Evolutionary conservation across 305 asterid genomes (phyloP), one percentile per base, ranked within the genome.

Genomic region (Fraxinus xanthoxyloides): DNA sequence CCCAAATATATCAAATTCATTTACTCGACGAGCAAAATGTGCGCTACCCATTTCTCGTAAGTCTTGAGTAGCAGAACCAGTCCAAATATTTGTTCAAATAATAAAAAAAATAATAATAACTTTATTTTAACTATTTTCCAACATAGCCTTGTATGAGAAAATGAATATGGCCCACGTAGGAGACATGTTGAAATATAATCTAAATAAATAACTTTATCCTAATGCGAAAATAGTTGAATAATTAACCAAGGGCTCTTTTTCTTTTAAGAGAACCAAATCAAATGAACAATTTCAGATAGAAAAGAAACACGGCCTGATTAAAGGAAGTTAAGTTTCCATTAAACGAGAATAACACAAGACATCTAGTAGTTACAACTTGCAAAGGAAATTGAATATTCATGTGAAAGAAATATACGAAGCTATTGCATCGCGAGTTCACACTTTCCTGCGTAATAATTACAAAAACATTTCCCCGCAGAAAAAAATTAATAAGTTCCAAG

Each of bases 331-430:
- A 36, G 86, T 80, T 76, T 70, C 80, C 74, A 76, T 81, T 81
- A 79, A 82, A 76, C 54, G 43, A 84, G 78, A 74, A 67, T 23
- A 77, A 82, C 86, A 83, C 1, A 65, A 73, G 38, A 76, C 67
- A 77, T 85, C 77, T 74, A 63, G 72, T 85, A 83, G 89, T 83
- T 88, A 85, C 88, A 87, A 36, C 76, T 84, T 85, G 81, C 79
- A 75, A 82, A 77, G 38, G 76, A 31, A 72, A 72, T 72, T 79
- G 36, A 82, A 82, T 34, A 80, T 77, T 75, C 77, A 51, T n/a
- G 72, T 43, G 83, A 85, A 87, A 80, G 81, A 87, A 81, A 43
- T 43, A 77, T 75, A 76, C 65, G 77, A 28, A 35, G 77, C 54
- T 65, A 3, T 21, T 36, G 77, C 63, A 74, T 63, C 81, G 67